Base-by-base conservation (phyloP, 768 basidiomycete species). In the Gyrodon lividus region DNA sequence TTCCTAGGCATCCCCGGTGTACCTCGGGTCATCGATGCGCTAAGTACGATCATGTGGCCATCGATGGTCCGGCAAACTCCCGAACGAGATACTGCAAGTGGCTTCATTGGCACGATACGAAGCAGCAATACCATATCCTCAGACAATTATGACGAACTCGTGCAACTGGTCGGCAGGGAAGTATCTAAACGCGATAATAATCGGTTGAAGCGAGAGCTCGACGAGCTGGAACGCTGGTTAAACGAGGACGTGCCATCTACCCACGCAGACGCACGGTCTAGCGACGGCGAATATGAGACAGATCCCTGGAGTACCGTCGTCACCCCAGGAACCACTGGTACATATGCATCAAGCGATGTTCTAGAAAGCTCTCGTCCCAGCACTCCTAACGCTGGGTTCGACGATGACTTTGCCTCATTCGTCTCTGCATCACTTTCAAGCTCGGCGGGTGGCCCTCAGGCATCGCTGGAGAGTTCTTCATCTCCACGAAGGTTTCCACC, bases 1-100 rank as follows among this genome's bases (percentile, higher is more conserved):
- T 47, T 24, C 44, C 31, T 42, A 82, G 83, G 71, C 16, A 74
- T 81, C 46, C 78, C 64, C 14, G 79, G 79, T 12, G 77, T 90
- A 30, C 78, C 81, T 26, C 82, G 91, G 22, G 82, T 91, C 7
- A 59, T 89, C 17, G 89, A 91, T 61, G 87, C 90, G 10, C 71
- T 93, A 39, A 86, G 88, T 66, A 91, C 91, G 1, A 82, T 93
- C 59, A 90, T 92, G 85, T 93, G 90, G 90, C 86, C 90, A 4
- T 86, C 86, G 0, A 84, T 93, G 80, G 69, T 79, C 41, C 60
- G 48, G 4, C 57, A 51, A 33, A 26, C 47, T 23, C 46, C 51
- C 41, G 55, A 52, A 40, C 41, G 50, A 3, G 26, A 12, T 14
- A 43, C 42, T 0, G 31, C 42, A n/a, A 20, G 47, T 23, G 40